phyloP scores from a whole-genome alignment of 768 basidiomycete species.

The Mycena crocata region DNA sequence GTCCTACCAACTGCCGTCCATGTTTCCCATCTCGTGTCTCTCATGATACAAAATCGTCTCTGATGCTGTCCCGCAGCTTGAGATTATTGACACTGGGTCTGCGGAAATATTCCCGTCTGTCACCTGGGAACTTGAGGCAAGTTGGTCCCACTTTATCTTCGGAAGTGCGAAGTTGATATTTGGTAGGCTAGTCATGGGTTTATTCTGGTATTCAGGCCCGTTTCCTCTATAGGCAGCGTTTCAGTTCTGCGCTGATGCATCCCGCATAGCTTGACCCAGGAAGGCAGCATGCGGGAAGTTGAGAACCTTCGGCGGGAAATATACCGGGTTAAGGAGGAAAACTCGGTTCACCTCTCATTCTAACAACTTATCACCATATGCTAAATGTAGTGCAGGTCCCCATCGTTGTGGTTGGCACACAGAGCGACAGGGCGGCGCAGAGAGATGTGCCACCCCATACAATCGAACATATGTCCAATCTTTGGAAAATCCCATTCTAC shows the following conservation, averaged over 20 bases:
- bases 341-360: conserved; percentile 54
- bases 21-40: too few relatives aligned
- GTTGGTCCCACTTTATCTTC: not conserved
- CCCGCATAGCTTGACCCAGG: conserved; percentile 74
- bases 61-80: not conserved
- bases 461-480: conserved; percentile 69
- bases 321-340: conserved; percentile 79
- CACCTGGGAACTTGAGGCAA: not conserved
- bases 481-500: conserved; percentile 79
- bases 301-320: conserved; percentile 85
- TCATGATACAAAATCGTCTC: not conserved
- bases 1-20: too few relatives aligned
- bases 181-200: not conserved
- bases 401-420: conserved; percentile 88
- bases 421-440: conserved; percentile 81
- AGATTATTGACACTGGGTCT: not conserved
- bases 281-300: conserved; percentile 81
- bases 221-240: not conserved
- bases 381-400: conserved; percentile 61
- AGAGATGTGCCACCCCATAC: conserved; percentile 76
- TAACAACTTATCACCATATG: conserved; percentile 12
- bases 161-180: not conserved
- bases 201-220: conserved; percentile 1
- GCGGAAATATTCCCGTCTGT: not conserved
- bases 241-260: not conserved